phyloP scores from a whole-genome alignment of 1,284 basidiomycete species.

The Trichosporon inkin region DNA sequence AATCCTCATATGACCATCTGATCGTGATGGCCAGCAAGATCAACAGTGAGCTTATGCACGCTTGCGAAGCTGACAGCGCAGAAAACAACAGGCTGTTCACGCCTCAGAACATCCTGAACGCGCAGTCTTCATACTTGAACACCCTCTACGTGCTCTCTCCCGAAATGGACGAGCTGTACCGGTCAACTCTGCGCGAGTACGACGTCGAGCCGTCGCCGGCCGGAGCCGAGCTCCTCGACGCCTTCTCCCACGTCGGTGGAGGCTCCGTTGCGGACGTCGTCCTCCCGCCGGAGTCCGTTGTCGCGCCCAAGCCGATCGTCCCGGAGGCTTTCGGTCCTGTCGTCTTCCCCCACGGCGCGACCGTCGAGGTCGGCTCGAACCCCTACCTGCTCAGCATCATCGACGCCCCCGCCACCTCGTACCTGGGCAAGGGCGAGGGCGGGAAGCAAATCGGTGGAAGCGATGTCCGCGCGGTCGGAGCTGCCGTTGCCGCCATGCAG shows the following conservation, averaged over 20 bases:
- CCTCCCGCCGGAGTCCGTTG: conserved; percentile 66
- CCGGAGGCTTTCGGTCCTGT: conserved; percentile 10
- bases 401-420: conserved; percentile 59
- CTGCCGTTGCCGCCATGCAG: conserved; percentile 85
- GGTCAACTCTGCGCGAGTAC: conserved; percentile 57
- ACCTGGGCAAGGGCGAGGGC: conserved; percentile 54
- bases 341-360: conserved; percentile 19
- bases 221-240: conserved; percentile 13
- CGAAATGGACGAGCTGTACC: conserved; percentile 52
- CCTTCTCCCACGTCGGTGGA: conserved; percentile 51
- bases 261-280: conserved; percentile 14
- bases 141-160: conserved; percentile 76
- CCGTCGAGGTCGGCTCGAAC: conserved; percentile 64
- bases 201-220: conserved; percentile 50
- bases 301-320: conserved; percentile 58
- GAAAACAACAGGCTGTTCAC: conserved; percentile 56
- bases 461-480: conserved; percentile 56
- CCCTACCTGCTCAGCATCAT: conserved; percentile 80
- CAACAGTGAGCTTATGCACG: conserved; percentile 59
- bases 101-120: conserved; percentile 73
- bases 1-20: conserved; percentile 73
- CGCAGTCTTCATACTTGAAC: conserved; percentile 70
- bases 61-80: not conserved
- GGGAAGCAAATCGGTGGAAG: conserved; percentile 59
- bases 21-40: conserved; percentile 75